Percentiles rank a stretch among this genome's conserved stretches.
These are phyloP conservation scores for Lactifluus rugatus DNA, from an alignment of 768 basidiomycete genomes.

Conservation along the genomic window DNA sequence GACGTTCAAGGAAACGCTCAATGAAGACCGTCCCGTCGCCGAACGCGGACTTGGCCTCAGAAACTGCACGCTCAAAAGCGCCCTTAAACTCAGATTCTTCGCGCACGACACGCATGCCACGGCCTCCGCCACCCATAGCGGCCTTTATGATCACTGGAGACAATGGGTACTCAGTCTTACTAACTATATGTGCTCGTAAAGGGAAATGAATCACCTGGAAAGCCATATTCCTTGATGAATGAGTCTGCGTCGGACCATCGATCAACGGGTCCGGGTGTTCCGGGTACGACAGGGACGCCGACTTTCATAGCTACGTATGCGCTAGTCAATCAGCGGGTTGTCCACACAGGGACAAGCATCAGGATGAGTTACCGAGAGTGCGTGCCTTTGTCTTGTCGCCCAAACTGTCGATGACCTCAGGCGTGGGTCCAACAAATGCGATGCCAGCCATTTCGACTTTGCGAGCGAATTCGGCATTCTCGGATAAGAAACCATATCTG, in stretches of 20 bases:
- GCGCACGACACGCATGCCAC: conserved; percentile 98
- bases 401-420: conserved; percentile 92
- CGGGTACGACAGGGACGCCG: conserved; percentile 93
- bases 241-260: conserved; percentile 68
- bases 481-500: conserved; percentile 95
- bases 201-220: conserved; percentile 52
- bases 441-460: conserved; percentile 98
- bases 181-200: conserved; percentile 5
- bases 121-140: conserved; percentile 97
- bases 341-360: conserved; percentile 9
- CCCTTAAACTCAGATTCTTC: conserved; percentile 86
- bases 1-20: conserved; percentile 93
- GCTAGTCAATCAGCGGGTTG: neutral
- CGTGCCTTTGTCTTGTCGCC: conserved; percentile 99
- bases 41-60: conserved; percentile 93
- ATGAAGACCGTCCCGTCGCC: conserved; percentile 99
- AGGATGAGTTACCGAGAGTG: conserved; percentile 49
- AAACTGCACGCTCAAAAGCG: conserved; percentile 84
- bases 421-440: conserved; percentile 91
- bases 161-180: neutral
- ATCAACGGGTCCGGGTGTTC: conserved; percentile 90
- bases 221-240: conserved; percentile 94
- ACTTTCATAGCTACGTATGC: conserved; percentile 62
- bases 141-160: conserved; percentile 93
- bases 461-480: conserved; percentile 93